Percentiles rank a stretch among this genome's conserved stretches.
phyloP scores from a whole-genome alignment of 1,139 yeast species.

The Arxiozyma bovina region DNA sequence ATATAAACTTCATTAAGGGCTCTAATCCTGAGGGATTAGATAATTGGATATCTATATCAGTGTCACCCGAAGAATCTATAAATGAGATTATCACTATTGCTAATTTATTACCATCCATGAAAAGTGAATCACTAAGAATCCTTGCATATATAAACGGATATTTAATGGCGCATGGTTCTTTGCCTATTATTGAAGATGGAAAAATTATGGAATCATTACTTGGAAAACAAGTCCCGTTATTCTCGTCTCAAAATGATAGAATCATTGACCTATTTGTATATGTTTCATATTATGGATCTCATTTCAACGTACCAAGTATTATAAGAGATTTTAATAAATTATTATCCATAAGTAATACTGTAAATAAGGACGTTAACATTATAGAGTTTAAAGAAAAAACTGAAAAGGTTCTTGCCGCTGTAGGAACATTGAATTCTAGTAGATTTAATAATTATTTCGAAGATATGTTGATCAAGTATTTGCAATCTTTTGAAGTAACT shows the following conservation, averaged over 20 bases:
- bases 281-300: slow-evolving; percentile 63
- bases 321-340: slow-evolving; percentile 50
- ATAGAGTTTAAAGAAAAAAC: slow-evolving; percentile 10
- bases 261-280: slow-evolving; percentile 44
- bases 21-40: slow-evolving; percentile 49
- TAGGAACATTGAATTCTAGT: slow-evolving; percentile 12
- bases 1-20: slow-evolving; percentile 54
- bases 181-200: slow-evolving; percentile 30
- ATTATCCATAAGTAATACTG: slow-evolving; percentile 23
- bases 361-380: slow-evolving; percentile 1
- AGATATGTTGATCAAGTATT: slow-evolving; percentile 13
- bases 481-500: slow-evolving; percentile 14
- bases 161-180: slow-evolving; percentile 46
- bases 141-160: slow-evolving; percentile 59
- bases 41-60: slow-evolving; percentile 72
- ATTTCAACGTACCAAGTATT: slow-evolving; percentile 52
- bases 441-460: slow-evolving; percentile 20
- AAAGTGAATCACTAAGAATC: slow-evolving; percentile 49
- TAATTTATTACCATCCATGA: slow-evolving; percentile 38
- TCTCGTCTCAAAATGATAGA: slow-evolving; percentile 23
- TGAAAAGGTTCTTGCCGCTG: slow-evolving; percentile 8
- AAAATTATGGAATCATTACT: slow-evolving; percentile 33
- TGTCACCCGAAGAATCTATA: slow-evolving; percentile 60
- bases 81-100: slow-evolving; percentile 61
- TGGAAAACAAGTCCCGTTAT: slow-evolving; percentile 27